Conservation (phyloP, 78 protist genomes). For the Dictyostelium capitatum region DNA sequence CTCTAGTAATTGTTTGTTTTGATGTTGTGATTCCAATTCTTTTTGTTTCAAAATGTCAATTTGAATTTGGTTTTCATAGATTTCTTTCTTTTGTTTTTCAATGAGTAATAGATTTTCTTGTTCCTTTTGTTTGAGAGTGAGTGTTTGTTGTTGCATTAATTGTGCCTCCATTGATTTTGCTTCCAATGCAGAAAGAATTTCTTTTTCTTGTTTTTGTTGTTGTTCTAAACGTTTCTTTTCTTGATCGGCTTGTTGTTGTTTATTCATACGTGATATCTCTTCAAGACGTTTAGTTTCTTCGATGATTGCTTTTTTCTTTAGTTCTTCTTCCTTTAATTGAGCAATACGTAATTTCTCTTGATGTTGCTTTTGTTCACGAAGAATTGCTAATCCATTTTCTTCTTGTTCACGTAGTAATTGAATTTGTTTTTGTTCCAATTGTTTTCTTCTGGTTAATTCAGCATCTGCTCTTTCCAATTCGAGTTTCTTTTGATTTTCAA, state of each 20-base stretch:
- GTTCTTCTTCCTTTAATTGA: background rate
- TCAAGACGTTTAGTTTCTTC: conserved; percentile 5
- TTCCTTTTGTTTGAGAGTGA: background rate
- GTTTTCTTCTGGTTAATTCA: background rate
- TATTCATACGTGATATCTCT: background rate
- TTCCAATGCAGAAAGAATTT: background rate
- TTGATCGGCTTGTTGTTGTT: background rate
- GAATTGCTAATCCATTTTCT: background rate
- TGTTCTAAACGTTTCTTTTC: background rate
- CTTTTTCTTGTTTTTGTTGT: conserved; percentile 2
- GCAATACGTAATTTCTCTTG: conserved; percentile 13
- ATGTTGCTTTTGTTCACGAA: background rate
- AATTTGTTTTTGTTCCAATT: background rate
- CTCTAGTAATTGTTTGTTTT: background rate
- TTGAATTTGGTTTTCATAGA: conserved; percentile 22
- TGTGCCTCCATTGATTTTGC: background rate
- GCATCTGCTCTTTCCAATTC: background rate
- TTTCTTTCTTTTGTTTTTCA: conserved; percentile 14
- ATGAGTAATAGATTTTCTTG: conserved; percentile 5
- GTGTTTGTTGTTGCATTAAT: background rate
- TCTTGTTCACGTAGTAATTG: background rate
- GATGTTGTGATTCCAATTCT: background rate
- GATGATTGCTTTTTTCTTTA: background rate
- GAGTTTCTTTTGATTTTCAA: conserved; percentile 6
- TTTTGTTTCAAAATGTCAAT: background rate